These are phyloP conservation scores for Aspergillus sclerotioniger DNA, from an alignment of 495 filamentous ascomycete genomes.

Conservation along the genomic window DNA sequence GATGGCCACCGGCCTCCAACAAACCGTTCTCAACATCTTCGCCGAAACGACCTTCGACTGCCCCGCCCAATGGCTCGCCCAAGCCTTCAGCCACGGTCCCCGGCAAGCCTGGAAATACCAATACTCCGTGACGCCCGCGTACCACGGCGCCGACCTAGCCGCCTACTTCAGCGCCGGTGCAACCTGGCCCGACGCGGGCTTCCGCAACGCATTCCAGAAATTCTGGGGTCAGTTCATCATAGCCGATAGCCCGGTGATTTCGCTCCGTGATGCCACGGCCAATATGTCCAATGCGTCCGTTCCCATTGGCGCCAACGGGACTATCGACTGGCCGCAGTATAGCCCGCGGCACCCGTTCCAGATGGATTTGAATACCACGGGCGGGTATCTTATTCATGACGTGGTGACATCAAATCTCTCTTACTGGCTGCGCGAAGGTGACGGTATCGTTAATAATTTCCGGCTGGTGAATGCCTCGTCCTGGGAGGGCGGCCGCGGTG, in stretches of 20 bases:
- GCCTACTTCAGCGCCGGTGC: constrained; percentile 46
- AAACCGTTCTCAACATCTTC: constrained; percentile 40
- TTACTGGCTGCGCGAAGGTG: constrained; percentile 26
- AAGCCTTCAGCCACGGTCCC: constrained; percentile 45
- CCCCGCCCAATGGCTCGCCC: constrained; percentile 62
- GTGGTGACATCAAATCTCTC: constrained; percentile 15
- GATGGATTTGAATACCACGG: constrained; percentile 26
- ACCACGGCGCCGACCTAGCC: constrained; percentile 54
- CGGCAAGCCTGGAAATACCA: constrained; percentile 54
- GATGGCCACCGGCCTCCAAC: constrained; percentile 52
- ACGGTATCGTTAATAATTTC: constrained; percentile 50
- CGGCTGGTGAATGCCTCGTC: constrained; percentile 43
- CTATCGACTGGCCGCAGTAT: constrained; percentile 17
- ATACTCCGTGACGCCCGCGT: constrained; percentile 58
- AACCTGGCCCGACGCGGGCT: constrained; percentile 11
- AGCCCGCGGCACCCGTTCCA: constrained; percentile 1
- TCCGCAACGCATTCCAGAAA: constrained; percentile 24
- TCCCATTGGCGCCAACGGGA: background rate
- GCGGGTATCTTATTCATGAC: constrained; percentile 11
- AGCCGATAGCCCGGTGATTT: constrained; percentile 44
- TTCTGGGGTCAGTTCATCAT: constrained; percentile 54
- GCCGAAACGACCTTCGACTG: constrained; percentile 63
- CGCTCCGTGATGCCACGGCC: constrained; percentile 14
- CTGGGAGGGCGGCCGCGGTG: constrained; percentile 59
- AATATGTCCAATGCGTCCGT: constrained; percentile 12